Evolutionary conservation across 495 filamentous ascomycete genomes (phyloP).

Genomic region (Talaromyces stipitatus): DNA sequence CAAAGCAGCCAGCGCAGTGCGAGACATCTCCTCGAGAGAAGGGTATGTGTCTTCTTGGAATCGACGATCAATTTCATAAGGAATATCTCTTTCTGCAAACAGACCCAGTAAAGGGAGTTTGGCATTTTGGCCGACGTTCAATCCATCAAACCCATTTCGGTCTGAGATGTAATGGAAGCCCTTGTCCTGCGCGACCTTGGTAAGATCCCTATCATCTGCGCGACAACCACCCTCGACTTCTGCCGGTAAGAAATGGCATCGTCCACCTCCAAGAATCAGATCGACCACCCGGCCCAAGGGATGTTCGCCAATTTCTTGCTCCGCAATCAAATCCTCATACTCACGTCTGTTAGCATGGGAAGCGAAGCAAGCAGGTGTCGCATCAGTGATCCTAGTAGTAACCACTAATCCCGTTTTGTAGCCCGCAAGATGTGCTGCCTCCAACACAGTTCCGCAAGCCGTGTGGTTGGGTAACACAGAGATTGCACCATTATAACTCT

Average conservation of each 20-base stretch:
- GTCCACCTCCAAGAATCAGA: slow-evolving; percentile 83
- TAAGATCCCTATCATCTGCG: slow-evolving; percentile 60
- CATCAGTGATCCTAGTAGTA: slow-evolving; percentile 91
- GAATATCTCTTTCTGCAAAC: slow-evolving; percentile 77
- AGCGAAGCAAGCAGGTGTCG: slow-evolving; percentile 94
- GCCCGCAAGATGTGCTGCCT: slow-evolving; percentile 85
- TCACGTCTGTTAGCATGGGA: slow-evolving; percentile 71
- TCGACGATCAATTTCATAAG: slow-evolving; percentile 84
- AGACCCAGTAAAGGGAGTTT: slow-evolving; percentile 82
- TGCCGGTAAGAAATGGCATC: slow-evolving; percentile 89
- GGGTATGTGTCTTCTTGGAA: slow-evolving; percentile 74
- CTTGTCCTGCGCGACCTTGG: slow-evolving; percentile 58
- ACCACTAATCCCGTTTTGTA: slow-evolving; percentile 93
- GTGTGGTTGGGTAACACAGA: slow-evolving; percentile 75
- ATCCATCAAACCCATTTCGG: slow-evolving; percentile 67
- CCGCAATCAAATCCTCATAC: slow-evolving; percentile 84
- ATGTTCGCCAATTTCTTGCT: slow-evolving; percentile 82
- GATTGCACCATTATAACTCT: slow-evolving; percentile 96
- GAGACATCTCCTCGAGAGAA: slow-evolving; percentile 85
- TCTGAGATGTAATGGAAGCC: slow-evolving; percentile 74
- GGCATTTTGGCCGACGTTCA: slow-evolving; percentile 59
- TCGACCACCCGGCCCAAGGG: slow-evolving; percentile 83
- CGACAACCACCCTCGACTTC: slow-evolving; percentile 69
- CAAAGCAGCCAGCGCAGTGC: slow-evolving; percentile 68
- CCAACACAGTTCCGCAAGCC: slow-evolving; percentile 89